Percentiles rank a stretch among this genome's conserved stretches.
Evolutionary conservation across 495 filamentous ascomycete genomes (phyloP).

Genomic region (Darksidea phi): DNA sequence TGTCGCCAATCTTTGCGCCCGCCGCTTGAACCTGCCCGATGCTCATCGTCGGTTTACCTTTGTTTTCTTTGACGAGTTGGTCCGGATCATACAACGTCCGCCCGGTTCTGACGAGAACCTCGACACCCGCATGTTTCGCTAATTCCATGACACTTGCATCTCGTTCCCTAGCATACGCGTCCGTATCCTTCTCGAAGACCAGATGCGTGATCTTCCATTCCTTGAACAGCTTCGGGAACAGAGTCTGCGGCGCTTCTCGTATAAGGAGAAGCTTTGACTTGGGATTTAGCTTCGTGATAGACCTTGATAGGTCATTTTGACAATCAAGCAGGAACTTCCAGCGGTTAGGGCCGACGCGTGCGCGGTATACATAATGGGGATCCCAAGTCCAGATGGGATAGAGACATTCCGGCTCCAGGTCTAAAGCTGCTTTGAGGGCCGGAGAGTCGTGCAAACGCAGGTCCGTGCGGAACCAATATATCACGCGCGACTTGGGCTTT

Average conservation of each 20-base stretch:
- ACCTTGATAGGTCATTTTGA: constrained; percentile 60
- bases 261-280: constrained; percentile 66
- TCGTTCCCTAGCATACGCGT: constrained; percentile 62
- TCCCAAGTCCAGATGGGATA: constrained; percentile 73
- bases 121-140: constrained; percentile 61
- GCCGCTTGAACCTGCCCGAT: constrained; percentile 58
- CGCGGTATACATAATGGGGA: constrained; percentile 69
- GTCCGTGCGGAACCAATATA: constrained; percentile 77
- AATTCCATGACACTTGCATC: constrained; percentile 55
- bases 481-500: constrained; percentile 50
- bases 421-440: constrained; percentile 62
- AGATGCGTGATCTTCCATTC: constrained; percentile 67
- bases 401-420: constrained; percentile 58
- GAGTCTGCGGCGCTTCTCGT: constrained; percentile 64
- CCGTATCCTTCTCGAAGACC: constrained; percentile 72
- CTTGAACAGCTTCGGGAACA: constrained; percentile 66
- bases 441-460: constrained; percentile 71
- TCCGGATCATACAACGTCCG: constrained; percentile 68
- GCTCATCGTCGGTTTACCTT: constrained; percentile 67
- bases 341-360: constrained; percentile 63
- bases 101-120: constrained; percentile 59
- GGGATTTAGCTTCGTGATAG: constrained; percentile 59
- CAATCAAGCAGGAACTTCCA: constrained; percentile 69
- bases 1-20: constrained; percentile 51
- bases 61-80: constrained; percentile 60